Conservation (phyloP, 176 grass and related monocot species). For the Musa itinerans region DNA sequence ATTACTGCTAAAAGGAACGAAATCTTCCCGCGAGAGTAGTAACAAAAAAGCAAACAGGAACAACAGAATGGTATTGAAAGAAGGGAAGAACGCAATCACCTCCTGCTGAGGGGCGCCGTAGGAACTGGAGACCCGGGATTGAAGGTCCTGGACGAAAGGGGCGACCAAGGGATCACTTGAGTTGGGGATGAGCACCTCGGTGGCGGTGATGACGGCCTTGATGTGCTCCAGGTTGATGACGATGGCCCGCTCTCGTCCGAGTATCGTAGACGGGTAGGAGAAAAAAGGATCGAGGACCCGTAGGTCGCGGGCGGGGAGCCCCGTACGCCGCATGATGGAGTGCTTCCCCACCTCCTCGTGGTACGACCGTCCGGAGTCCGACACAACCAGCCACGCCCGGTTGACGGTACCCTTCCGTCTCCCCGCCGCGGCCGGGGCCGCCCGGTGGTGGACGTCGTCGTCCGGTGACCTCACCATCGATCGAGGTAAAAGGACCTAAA, state of each 20-base stretch:
- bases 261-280: slow-evolving; percentile 71
- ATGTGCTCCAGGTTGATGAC: slow-evolving; percentile 76
- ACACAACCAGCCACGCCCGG: slow-evolving; percentile 75
- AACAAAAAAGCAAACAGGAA: neutral
- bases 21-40: neutral
- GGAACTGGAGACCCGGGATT: slow-evolving; percentile 24
- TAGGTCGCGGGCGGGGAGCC: slow-evolving; percentile 67
- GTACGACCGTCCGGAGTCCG: slow-evolving; percentile 30
- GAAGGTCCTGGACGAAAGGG: slow-evolving; percentile 52
- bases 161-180: slow-evolving; percentile 36
- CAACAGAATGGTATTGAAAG: neutral
- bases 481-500: neutral
- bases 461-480: neutral
- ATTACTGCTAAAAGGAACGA: neutral
- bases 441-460: neutral
- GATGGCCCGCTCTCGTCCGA: slow-evolving; percentile 70
- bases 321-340: slow-evolving; percentile 72
- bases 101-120: neutral
- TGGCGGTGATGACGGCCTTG: slow-evolving; percentile 64
- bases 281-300: slow-evolving; percentile 70
- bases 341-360: slow-evolving; percentile 46
- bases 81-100: neutral
- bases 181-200: slow-evolving; percentile 60
- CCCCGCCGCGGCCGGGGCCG: slow-evolving; percentile 16
- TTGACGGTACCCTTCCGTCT: slow-evolving; percentile 42